Conservation (phyloP, 345 rosid species). For the Sisymbrium altissimum region DNA sequence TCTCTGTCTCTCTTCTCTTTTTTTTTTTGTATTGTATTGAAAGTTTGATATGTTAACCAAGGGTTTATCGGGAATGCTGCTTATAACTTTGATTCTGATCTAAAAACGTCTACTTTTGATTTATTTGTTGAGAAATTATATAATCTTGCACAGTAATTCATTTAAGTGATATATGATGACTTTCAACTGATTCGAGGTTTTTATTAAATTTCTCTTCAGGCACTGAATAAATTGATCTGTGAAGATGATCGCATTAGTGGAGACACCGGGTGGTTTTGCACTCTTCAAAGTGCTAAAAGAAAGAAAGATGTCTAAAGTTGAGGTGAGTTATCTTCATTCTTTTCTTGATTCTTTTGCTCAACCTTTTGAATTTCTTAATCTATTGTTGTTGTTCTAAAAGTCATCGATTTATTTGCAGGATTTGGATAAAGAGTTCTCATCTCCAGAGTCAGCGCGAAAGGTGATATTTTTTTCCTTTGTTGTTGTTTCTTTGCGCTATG, state of each 20-base stretch:
- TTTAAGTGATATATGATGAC: not conserved
- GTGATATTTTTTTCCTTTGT: conserved; percentile 21
- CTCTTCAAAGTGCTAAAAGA: conserved; percentile 68
- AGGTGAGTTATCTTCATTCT: conserved; percentile 38
- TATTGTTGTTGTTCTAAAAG: not conserved
- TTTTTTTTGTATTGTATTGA: not conserved
- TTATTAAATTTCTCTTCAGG: not conserved
- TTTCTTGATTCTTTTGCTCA: not conserved
- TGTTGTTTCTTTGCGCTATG: not conserved
- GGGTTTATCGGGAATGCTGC: not conserved
- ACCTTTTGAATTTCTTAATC: too few species aligned
- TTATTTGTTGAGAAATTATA: not conserved
- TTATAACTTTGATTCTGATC: not conserved
- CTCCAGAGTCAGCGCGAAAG: conserved; percentile 61
- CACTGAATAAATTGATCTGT: not conserved
- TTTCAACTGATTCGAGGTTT: not conserved
- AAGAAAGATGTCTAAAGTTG: conserved; percentile 65
- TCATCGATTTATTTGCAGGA: conserved; percentile 37
- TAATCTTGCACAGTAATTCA: not conserved
- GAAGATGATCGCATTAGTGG: conserved; percentile 27
- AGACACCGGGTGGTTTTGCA: conserved; percentile 47
- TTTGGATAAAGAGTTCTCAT: conserved; percentile 51
- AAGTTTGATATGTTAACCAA: not conserved
- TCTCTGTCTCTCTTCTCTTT: not conserved
- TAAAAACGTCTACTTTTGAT: conserved; percentile 1